Evolutionary conservation across 345 rosid genomes (phyloP).

Genomic region (Nephelium lappaceum): DNA sequence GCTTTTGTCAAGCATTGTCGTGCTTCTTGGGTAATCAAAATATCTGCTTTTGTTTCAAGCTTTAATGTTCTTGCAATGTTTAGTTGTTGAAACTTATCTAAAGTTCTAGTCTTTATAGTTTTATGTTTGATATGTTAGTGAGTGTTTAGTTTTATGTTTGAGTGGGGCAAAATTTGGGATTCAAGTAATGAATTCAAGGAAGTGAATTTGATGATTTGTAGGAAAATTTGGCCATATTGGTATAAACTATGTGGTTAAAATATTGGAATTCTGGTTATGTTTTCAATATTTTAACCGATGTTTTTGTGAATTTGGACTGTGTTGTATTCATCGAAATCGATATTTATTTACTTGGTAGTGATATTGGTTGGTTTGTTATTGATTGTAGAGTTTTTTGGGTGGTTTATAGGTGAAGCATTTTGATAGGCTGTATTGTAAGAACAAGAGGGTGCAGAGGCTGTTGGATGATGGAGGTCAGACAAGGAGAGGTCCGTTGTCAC

Average conservation of each 20-base stretch:
- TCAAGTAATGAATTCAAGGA: no score
- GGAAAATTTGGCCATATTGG: no score
- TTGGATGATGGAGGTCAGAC: conserved; percentile 65
- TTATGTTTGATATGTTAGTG: neutral
- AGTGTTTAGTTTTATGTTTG: neutral
- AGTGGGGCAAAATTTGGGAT: neutral
- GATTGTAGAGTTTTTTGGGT: neutral
- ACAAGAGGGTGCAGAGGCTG: conserved; percentile 69
- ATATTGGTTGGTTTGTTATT: conserved; percentile 7
- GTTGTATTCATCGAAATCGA: no score
- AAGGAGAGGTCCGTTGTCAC: conserved; percentile 76
- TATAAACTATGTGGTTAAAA: no score
- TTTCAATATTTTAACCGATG: no score
- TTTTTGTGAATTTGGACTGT: no score
- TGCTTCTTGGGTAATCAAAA: conserved; percentile 65
- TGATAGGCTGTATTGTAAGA: conserved; percentile 69
- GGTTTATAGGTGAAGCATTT: conserved; percentile 89
- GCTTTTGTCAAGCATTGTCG: conserved; percentile 61
- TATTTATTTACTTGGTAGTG: neutral
- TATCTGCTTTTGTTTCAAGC: neutral
- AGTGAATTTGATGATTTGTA: no score
- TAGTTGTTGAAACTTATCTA: neutral
- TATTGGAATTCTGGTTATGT: no score
- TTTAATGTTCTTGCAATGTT: neutral
- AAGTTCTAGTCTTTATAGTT: neutral